A percentile compares a stretch with the other conserved stretches of the same genome.
phyloP scores from a whole-genome alignment of 2,329 filamentous ascomycete species.

The Phialemoniopsis sp. region DNA sequence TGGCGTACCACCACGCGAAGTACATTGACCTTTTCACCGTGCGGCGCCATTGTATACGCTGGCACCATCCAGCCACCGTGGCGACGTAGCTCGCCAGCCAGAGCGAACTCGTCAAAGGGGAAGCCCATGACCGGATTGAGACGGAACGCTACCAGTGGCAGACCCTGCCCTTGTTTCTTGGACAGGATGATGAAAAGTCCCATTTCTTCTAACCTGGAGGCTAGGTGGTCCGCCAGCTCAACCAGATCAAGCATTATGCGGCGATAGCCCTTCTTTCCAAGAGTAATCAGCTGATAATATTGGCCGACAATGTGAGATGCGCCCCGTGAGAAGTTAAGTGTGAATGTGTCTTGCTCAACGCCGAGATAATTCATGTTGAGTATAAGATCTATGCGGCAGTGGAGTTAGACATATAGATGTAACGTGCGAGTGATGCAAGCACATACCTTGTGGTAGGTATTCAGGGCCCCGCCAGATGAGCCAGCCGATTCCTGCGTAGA shows the following conservation, averaged over 20 bases:
- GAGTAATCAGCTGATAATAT: conserved; percentile 92
- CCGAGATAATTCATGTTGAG: conserved; percentile 99
- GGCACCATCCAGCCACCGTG: conserved; percentile 90
- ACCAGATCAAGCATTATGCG: conserved; percentile 92
- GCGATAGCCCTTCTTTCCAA: conserved; percentile 85
- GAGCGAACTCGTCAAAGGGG: conserved; percentile 67
- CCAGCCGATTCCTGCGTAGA: conserved; percentile 92
- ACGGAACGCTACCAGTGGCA: conserved; percentile 86
- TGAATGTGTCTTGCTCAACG: conserved; percentile 89
- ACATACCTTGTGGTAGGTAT: conserved; percentile 75
- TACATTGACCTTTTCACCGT: conserved; percentile 79
- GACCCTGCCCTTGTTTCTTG: conserved; percentile 66
- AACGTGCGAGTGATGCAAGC: too few species aligned
- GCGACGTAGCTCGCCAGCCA: conserved; percentile 78
- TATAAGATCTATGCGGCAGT: too few species aligned
- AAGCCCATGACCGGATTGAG: conserved; percentile 57
- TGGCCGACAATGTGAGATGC: conserved; percentile 91
- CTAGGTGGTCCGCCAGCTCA: conserved; percentile 82
- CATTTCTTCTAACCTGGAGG: conserved; percentile 63
- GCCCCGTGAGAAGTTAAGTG: conserved; percentile 92
- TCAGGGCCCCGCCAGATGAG: conserved; percentile 80
- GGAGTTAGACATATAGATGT: too few species aligned
- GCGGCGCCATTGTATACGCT: conserved; percentile 92
- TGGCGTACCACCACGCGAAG: conserved; percentile 87
- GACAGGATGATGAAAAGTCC: conserved; percentile 89